phyloP scores from a whole-genome alignment of 257 asterid species.

The Paraleonurus japonicus region DNA sequence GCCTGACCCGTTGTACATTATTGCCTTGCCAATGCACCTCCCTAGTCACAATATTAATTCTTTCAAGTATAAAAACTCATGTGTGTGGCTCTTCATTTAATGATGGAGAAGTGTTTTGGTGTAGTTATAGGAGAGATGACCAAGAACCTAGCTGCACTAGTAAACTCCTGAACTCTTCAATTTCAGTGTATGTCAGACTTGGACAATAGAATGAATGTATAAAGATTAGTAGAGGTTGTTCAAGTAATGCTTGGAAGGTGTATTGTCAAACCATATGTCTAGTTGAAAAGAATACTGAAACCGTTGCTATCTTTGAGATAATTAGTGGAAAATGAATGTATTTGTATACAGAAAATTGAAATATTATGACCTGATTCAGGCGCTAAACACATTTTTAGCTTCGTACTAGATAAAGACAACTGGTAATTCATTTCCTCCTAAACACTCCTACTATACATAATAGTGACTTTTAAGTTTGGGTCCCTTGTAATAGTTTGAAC shows the following conservation, averaged over 20 bases:
- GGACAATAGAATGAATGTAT: background rate
- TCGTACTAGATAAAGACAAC: constrained; percentile 5
- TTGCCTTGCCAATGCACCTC: background rate
- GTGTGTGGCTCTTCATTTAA: background rate
- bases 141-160: background rate
- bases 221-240: background rate
- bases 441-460: background rate
- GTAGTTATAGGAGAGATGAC: background rate
- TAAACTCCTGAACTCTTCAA: background rate
- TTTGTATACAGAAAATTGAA: background rate
- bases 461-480: background rate
- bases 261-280: background rate
- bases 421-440: background rate
- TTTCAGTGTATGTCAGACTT: background rate
- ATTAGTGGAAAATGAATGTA: background rate
- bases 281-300: background rate
- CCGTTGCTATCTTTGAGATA: background rate
- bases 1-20: too few species aligned
- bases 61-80: background rate
- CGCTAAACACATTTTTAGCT: background rate
- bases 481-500: background rate
- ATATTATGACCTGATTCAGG: background rate
- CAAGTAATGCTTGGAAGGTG: background rate
- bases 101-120: background rate
- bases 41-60: background rate